Base-by-base conservation (phyloP, 2,329 filamentous ascomycete species). In the Aureobasidium sp. region DNA sequence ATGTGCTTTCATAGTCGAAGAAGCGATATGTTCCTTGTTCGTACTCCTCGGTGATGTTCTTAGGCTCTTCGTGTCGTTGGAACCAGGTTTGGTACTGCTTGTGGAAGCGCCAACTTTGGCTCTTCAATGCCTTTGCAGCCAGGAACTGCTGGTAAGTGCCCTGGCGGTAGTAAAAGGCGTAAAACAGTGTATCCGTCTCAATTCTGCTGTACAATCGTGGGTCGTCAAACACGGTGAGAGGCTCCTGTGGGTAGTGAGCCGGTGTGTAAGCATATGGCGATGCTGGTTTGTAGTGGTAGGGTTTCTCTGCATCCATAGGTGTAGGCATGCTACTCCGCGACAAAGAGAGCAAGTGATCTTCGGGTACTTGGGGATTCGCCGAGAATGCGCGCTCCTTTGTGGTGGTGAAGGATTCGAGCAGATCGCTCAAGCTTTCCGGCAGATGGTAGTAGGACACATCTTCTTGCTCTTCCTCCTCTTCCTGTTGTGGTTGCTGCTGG, bases 51-150 rank as follows among this genome's bases (percentile, higher is more conserved):
- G 94, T 97, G 71, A 99, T 99, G 68, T 87, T 92, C 81, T 99
- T 99, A 21, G 94, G 94, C 78, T 99, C 94, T 72, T 99, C 94
- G 68, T 99, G 94, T 57, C 94, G 84, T 76, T 99, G 94, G 72
- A 99, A 99, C 94, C 94, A 99, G 1, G 94, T 99, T 75, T 96
- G 94, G 73, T 99, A 99, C 75, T 97, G 94, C 80, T 99, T 99
- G 78, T 99, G 94, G 74, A 99, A 99, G 61, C 94, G 85, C 94
- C 94, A 99, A 75, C 92, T 97, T 76, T 99, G 94, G 67, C 93
- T 90, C 78, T 99, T 99, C 58, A 99, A 79, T n/a, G 94, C 91
- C 76, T 96, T 96, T 14, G 94, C 94, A 1, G 94, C 91, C 63
- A 97, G 82, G 72, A 92, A 97, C 73, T 99, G 94, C 74, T 97